Evolutionary conservation across 257 asterid species (phyloP).

Genomic region (Primulina eburnea): DNA sequence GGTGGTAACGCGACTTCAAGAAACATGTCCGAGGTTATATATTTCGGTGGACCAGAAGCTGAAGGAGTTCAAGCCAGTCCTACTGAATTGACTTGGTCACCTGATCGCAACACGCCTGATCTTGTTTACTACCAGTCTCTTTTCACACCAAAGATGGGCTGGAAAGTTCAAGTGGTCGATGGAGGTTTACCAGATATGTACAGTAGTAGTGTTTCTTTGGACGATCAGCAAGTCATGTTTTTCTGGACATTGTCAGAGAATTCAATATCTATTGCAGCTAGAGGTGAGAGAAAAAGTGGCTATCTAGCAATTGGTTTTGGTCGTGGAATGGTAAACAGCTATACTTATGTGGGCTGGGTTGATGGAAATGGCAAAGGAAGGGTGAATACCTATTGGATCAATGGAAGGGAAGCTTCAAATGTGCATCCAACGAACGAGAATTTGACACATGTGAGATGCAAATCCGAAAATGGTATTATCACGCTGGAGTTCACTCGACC

Average conservation of each 20-base stretch:
- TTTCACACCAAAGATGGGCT: constrained; percentile 84
- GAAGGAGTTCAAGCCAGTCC: constrained; percentile 95
- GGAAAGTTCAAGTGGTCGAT: constrained; percentile 98
- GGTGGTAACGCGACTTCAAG: constrained; percentile 96
- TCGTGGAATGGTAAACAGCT: constrained; percentile 83
- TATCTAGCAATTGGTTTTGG: constrained; percentile 94
- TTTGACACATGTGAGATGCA: constrained; percentile 86
- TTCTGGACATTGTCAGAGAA: constrained; percentile 85
- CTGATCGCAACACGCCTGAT: constrained; percentile 94
- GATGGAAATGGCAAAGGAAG: constrained; percentile 76
- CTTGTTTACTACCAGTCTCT: constrained; percentile 88
- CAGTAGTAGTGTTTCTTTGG: constrained; percentile 80
- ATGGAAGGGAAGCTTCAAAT: constrained; percentile 67
- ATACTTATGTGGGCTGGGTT: constrained; percentile 89
- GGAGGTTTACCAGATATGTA: constrained; percentile 98
- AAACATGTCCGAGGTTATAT: constrained; percentile 75
- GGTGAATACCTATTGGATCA: constrained; percentile 85
- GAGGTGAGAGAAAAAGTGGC: constrained; percentile 96
- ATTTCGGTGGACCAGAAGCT: constrained; percentile 92
- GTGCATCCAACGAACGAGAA: constrained; percentile 81
- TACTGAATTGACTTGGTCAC: constrained; percentile 74
- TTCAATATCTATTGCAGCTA: constrained; percentile 88
- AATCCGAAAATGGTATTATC: constrained; percentile 89
- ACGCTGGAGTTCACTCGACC: constrained; percentile 94
- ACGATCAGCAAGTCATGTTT: constrained; percentile 93